Base-by-base conservation (phyloP, 2,329 filamentous ascomycete species). In the Penicillium psychrosexuale region DNA sequence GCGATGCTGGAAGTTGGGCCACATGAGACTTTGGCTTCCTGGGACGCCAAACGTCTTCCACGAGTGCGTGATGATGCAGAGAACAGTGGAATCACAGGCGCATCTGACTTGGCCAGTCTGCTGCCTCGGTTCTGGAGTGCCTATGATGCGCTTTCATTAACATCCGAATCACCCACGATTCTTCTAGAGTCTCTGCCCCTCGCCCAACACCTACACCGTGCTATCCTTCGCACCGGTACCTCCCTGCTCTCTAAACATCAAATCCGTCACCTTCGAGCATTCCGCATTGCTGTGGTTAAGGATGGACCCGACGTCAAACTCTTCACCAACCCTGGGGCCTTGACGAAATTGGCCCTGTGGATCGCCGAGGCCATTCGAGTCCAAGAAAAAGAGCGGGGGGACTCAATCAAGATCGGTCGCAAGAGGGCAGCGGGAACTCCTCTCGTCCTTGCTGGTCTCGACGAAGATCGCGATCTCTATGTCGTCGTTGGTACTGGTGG, bases 331-430 rank as follows among this genome's bases (percentile, higher is more conserved):
- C 92, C 94, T 0, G 90, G 92, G 6, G 94, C 94, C 1, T 78
- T 99, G 24, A 96, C 92, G 2, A 97, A 97, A 72, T 82, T 99
- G 13, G 92, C 93, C 0, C 80, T 96, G 3, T 99, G 94, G 94
- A 84, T 99, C 39, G 90, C 89, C 43, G 93, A 97, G 74, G 94
- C 94, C 0, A 86, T 97, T 42, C 84, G 88, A 1, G 92, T 97
- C 61, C 89, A 96, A 66, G 94, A 97, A 72, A 85, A 86, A 47
- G 90, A 94, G 58, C 88, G 87, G 24, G 89, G 89, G 30, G 87
- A 89, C 27, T 85, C 85, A 1, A 81, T 88, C 12, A 76, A 74
- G 37, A 65, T 72, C 13, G 72, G 72, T 19, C 68, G 68, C 24
- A 73, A 73, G 57, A 69, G 71, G 34, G 70, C 71, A 30, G 64